Evolutionary conservation across 345 rosid genomes (phyloP).

Genomic region (Rhizophora mangle): DNA sequence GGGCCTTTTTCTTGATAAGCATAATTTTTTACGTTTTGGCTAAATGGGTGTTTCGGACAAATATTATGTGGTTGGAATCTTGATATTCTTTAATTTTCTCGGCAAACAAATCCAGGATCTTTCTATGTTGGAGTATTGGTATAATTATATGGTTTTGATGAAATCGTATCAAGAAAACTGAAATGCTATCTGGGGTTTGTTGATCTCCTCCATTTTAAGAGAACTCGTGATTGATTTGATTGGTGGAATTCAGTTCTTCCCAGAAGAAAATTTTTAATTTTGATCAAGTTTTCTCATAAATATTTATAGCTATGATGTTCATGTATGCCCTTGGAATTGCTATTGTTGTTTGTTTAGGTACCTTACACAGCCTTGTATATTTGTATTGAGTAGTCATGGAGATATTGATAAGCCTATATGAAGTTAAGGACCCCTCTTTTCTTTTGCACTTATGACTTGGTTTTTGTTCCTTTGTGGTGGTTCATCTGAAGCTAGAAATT

Average conservation of each 20-base stretch:
- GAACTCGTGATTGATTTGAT: neutral
- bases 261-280: neutral
- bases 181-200: neutral
- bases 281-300: neutral
- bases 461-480: neutral
- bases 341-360: neutral
- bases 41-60: no score
- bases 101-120: constrained; percentile 10
- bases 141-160: neutral
- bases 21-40: no score
- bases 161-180: neutral
- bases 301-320: neutral
- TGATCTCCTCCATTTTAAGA: neutral
- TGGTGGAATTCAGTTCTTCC: neutral
- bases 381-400: neutral
- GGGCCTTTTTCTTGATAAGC: no score
- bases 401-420: neutral
- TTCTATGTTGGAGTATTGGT: neutral
- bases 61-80: neutral
- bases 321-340: neutral
- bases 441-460: neutral
- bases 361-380: neutral
- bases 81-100: neutral
- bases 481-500: neutral
- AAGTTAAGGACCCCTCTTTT: neutral